Base-by-base conservation (phyloP, 257 asterid genomes). In the Asclepias syriaca region DNA sequence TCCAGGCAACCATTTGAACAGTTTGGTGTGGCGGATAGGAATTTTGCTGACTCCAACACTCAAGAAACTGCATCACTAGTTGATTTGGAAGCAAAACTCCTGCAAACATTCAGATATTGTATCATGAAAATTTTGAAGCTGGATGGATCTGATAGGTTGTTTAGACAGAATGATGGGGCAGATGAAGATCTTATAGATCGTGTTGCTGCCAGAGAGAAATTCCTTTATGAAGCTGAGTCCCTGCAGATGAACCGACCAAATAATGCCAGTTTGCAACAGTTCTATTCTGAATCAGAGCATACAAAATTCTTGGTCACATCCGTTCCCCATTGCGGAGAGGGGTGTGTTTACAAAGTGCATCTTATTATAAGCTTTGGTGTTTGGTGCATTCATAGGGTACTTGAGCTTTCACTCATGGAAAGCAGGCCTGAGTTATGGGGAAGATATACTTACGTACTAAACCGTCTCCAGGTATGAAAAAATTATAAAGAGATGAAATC, bases 361-460 rank as follows among this genome's bases (percentile, higher is more conserved):
- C 89, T 95, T 67, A 77, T 95, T 61, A 74, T 90, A 72, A 90
- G 99, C 90, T 95, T 92, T 74, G 99, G 99, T 14, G 97, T 95
- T 37, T 95, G 99, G 99, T 87, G 97, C 85, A 95, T 95, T 78
- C 99, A 87, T 77, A 85, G 99, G 79, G 82, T 95, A 75, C 96
- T 95, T 40, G 98, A 89, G 70, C 96, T 95, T 59, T 95, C 96
- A 34, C 92, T 88, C 64, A 83, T 90, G 97, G 99, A 95, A 79
- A 95, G 99, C 81, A 75, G 99, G 76, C 99, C 99, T 1, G 98
- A 95, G 77, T 93, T 95, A 37, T 95, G 99, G 99, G 99, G 99
- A 32, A 95, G 90, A 79, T 95, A 95, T 77, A 95, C 99, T 39
- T 92, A 77, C 57, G 97, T 88, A 55, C 96, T 95, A 54, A 95